A percentile compares a stretch with the other conserved stretches of the same genome.
Evolutionary conservation across 2,329 filamentous ascomycete species (phyloP).

Genomic region (Lachnellula willkommii): DNA sequence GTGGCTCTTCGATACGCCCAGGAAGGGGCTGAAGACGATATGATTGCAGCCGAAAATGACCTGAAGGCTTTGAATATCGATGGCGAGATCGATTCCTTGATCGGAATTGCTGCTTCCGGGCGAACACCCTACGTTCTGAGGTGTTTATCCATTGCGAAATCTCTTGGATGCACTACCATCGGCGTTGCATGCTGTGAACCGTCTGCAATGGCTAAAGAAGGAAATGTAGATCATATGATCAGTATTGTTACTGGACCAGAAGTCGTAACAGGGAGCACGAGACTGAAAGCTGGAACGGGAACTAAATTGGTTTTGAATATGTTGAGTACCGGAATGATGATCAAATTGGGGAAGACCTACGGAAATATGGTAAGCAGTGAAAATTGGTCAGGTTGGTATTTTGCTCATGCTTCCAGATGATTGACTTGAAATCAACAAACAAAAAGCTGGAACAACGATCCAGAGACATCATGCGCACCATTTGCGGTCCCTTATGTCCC

Average conservation of each 20-base stretch:
- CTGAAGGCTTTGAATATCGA: too few relatives aligned
- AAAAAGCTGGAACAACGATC: too few relatives aligned
- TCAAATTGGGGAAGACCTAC: constrained; percentile 38
- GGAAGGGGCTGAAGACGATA: constrained; percentile 39
- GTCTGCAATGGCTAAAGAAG: too few relatives aligned
- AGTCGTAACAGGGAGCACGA: constrained; percentile 40
- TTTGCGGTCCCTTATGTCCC: too few relatives aligned
- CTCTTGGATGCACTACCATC: constrained; percentile 25
- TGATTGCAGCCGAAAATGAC: constrained; percentile 29
- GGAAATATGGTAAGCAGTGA: constrained; percentile 34
- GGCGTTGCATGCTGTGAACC: too few relatives aligned
- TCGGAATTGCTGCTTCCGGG: constrained; percentile 40
- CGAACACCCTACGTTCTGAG: constrained; percentile 40
- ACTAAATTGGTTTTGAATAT: constrained; percentile 42
- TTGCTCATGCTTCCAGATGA: too few relatives aligned
- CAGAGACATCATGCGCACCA: too few relatives aligned
- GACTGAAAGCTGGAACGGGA: constrained; percentile 41
- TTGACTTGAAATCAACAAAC: too few relatives aligned
- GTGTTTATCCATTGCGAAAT: constrained; percentile 34
- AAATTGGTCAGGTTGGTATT: too few relatives aligned
- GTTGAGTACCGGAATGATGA: constrained; percentile 40
- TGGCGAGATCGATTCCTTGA: constrained; percentile 32
- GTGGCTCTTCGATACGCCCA: constrained; percentile 36
- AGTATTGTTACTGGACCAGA: too few relatives aligned
- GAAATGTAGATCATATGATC: too few relatives aligned